Base-by-base conservation (phyloP, 805 yeast species). In the Hanseniaspora lindneri region DNA sequence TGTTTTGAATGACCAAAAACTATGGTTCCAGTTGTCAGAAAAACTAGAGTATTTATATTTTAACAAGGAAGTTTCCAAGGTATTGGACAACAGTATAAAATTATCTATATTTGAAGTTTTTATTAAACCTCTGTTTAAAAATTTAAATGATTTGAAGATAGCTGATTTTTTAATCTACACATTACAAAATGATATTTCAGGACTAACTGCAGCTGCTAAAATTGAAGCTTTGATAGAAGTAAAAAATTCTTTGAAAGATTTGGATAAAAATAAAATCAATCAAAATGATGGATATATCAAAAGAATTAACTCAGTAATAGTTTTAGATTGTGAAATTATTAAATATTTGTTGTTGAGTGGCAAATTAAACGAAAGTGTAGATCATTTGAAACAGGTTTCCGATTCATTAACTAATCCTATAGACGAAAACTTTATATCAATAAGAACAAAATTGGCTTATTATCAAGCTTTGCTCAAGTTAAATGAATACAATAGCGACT, bases 11-110 rank as follows among this genome's bases (percentile, higher is more conserved):
- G 95, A 87, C 60, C 72, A 95, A 56, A 87, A 86, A 64, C 73
- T 89, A 61, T 92, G 96, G 96, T 94, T 82, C 67, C 97, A 92
- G 69, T 73, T 92, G 60, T 84, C 96, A 2, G 75, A 76, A 52
- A 65, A 76, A 6, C 68, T 92, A 50, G 66, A 44, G 30, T 67
- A 30, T 73, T 72, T 53, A 74, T 88, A 59, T 89, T 76, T 66
- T 68, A 67, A 37, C 30, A 32, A 23, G 69, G 71, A 49, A 71
- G 76, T 8, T 69, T 69, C 24, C 70, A 83, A 13, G 65, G 62
- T 32, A 66, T 74, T 0, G 64, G 84, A 50, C 75, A 89, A 55
- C 62, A 79, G 56, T 76, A 78, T 54, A 65, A 89, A 47, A 89
- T 75, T 64, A 76, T 77, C 50, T 75, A 75, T 44, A 37, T 44